Conservation (phyloP, 2,329 filamentous ascomycete genomes). For the Simplicillium aogashimaense region DNA sequence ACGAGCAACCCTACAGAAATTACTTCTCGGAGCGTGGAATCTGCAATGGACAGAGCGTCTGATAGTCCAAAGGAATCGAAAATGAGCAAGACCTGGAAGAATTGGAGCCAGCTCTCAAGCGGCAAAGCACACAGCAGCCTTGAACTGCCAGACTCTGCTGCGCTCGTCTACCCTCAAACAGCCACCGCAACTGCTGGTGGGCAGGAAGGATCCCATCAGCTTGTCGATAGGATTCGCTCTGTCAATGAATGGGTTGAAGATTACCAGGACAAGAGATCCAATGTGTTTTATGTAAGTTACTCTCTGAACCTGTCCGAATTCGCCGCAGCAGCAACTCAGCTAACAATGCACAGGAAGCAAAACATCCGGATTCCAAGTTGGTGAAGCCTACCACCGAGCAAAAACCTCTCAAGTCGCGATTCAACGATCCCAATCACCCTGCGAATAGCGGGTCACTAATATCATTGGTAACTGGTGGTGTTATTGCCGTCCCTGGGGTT, state of each 20-base stretch:
- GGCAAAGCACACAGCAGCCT: constrained; percentile 24
- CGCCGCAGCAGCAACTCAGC: no score
- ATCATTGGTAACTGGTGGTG: constrained; percentile 34
- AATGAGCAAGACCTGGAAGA: constrained; percentile 8
- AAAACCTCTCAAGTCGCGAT: constrained; percentile 32
- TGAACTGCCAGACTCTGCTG: constrained; percentile 25
- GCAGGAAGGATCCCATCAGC: no score
- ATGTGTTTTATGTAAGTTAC: constrained; percentile 29
- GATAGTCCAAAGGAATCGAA: constrained; percentile 7
- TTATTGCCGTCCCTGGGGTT: constrained; percentile 10
- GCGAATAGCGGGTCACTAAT: constrained; percentile 37
- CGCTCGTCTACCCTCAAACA: constrained; percentile 25
- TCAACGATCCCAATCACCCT: constrained; percentile 40
- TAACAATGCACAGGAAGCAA: constrained; percentile 13
- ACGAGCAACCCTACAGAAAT: no score
- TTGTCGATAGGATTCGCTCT: constrained; percentile 15
- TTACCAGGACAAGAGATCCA: constrained; percentile 38
- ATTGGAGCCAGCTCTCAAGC: constrained; percentile 20
- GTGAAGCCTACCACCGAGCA: constrained; percentile 16
- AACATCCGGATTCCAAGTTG: constrained; percentile 30
- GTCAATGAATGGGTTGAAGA: constrained; percentile 26
- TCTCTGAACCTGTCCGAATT: no score
- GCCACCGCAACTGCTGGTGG: constrained; percentile 4
- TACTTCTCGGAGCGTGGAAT: no score
- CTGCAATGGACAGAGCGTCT: no score